Evolutionary conservation across 257 asterid genomes (phyloP), one percentile per base, ranked within the genome.

Genomic region (Nicotiana paniculata): DNA sequence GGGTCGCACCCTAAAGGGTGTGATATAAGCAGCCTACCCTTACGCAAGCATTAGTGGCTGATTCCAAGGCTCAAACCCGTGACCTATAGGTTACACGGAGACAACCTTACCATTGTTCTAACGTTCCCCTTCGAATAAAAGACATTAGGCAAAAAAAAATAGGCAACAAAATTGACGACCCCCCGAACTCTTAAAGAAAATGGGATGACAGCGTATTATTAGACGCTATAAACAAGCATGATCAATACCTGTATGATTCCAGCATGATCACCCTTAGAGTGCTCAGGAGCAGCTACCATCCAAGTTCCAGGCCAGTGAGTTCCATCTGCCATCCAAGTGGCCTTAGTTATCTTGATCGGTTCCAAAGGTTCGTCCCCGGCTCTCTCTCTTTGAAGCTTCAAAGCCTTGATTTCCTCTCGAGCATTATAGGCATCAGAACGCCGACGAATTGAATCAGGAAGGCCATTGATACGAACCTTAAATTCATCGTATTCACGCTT

Each of bases 271-370:
- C 98, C 96, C 84, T 81, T 89, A 18, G 97, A 91, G 89, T 94
- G 96, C 88, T 94, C 98, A 0, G 94, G 75, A 32, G 90, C 88
- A 59, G 93, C 81, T 85, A 65, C 86, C 77, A 84, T 65, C 98
- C 97, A 94, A 32, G 97, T 94, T 32, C 98, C 97, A 0, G 97
- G 98, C 98, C 98, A 94, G 86, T 94, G 94, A 55, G 98, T 91
- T 77, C 95, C 97, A 63, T 94, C 98, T 5, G 98, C 97, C 98
- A 94, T 94, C 98, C 98, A 94, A 4, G 96, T 94, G n/a, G 95
- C 98, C 85, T 90, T 92, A 33, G 95, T 83, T 57, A 92, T 86
- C 88, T 94, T 94, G 86, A 94, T 85, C 26, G 96, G 94, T 77
- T 92, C 98, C 30, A 87, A 80, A 1, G 77, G 58, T 83, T 91